Conservation (phyloP, 108 stramenopile species). For the Conticribra guillardii region DNA sequence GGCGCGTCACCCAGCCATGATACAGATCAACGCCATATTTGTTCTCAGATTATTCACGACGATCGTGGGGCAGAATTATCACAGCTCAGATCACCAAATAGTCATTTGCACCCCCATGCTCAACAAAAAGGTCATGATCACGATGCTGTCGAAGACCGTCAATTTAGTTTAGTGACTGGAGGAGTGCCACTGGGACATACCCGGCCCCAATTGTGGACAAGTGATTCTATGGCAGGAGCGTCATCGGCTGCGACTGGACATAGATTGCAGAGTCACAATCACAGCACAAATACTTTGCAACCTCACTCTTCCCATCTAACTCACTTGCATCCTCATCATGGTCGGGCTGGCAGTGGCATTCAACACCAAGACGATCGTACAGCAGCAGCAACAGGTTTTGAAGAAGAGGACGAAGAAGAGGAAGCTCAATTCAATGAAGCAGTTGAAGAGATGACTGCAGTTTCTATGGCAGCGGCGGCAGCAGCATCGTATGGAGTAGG, state of each 20-base stretch:
- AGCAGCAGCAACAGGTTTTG: slow-evolving; percentile 1
- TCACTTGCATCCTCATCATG: neutral
- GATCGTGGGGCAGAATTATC: too few relatives aligned
- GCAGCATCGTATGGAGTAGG: slow-evolving; percentile 17
- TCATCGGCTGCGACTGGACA: neutral
- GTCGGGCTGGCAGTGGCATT: neutral
- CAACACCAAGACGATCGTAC: slow-evolving; percentile 13
- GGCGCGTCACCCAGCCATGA: neutral
- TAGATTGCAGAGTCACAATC: slow-evolving; percentile 17
- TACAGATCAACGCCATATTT: neutral
- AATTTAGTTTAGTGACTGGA: slow-evolving; percentile 26
- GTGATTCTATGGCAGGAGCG: neutral
- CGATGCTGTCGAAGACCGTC: slow-evolving; percentile 49
- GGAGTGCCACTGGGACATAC: slow-evolving; percentile 2
- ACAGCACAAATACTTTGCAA: neutral
- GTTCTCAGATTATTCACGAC: too few relatives aligned
- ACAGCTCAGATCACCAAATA: too few relatives aligned
- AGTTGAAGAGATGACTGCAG: slow-evolving; percentile 14
- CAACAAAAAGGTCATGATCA: slow-evolving; percentile 52
- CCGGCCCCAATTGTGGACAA: neutral
- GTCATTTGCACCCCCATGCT: slow-evolving; percentile 22
- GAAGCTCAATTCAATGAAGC: slow-evolving; percentile 20
- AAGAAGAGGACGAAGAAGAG: slow-evolving; percentile 16
- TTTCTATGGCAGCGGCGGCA: slow-evolving; percentile 18
- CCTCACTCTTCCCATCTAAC: neutral